Evolutionary conservation across 75 land plant genomes (phyloP).

Genomic region (Ceratopteris richardii): DNA sequence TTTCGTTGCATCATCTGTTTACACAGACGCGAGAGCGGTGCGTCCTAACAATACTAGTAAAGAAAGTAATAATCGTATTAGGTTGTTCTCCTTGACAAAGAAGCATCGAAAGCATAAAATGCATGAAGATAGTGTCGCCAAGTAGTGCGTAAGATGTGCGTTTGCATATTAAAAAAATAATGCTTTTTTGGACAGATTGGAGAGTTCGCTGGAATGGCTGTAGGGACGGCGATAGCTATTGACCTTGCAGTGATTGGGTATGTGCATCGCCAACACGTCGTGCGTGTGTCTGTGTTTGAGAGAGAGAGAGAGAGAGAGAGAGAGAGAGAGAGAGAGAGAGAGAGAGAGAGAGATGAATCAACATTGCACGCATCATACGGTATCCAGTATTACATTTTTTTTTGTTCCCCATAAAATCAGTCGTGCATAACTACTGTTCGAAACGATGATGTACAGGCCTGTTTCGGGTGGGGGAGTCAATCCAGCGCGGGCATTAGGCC

Average conservation of each 20-base stretch:
- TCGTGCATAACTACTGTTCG: not conserved
- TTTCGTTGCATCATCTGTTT: conserved; percentile 35
- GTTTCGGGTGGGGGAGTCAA: conserved; percentile 2
- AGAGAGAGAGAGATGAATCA: too few relatives aligned
- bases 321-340: too few relatives aligned
- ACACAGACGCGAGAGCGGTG: conserved; percentile 22
- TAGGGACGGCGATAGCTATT: conserved; percentile 39
- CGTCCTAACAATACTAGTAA: not conserved
- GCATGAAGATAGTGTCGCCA: too few relatives aligned
- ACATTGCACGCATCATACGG: too few relatives aligned
- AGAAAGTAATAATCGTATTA: not conserved
- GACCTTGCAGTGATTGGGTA: conserved; percentile 49
- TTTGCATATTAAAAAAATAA: too few relatives aligned
- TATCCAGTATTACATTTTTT: too few relatives aligned
- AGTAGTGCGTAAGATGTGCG: too few relatives aligned
- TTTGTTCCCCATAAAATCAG: not conserved
- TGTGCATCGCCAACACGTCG: not conserved
- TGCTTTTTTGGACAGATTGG: conserved; percentile 49
- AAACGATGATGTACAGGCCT: not conserved
- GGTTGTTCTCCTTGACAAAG: too few relatives aligned
- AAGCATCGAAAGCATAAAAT: too few relatives aligned
- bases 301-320: too few relatives aligned
- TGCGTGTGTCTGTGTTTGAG: not conserved
- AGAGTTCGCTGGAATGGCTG: conserved; percentile 30
- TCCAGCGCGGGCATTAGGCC: conserved; percentile 4